Percentiles rank a stretch among this genome's conserved stretches.
phyloP scores from a whole-genome alignment of 306 rosid species.

The Lagenaria siceraria region DNA sequence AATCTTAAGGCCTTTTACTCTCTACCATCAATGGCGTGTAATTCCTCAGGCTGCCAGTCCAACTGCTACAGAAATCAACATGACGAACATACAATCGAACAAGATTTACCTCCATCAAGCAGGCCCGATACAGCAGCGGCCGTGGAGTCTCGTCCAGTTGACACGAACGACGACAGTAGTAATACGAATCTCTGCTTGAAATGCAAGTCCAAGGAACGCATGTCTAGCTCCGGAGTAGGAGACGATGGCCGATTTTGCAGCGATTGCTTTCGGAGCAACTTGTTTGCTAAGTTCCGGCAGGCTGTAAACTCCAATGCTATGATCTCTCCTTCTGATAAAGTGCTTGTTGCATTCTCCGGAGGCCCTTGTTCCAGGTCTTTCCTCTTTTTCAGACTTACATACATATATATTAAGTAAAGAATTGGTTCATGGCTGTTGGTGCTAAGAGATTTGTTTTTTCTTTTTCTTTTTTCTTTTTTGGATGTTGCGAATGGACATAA shows the following conservation, averaged over 20 bases:
- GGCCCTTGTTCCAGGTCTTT: slow-evolving; percentile 81
- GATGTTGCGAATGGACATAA: background rate
- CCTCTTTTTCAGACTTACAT: background rate
- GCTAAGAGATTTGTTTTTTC: no score
- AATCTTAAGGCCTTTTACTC: background rate
- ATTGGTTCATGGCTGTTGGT: no score
- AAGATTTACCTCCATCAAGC: background rate
- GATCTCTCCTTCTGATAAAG: slow-evolving; percentile 75
- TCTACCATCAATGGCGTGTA: slow-evolving; percentile 53
- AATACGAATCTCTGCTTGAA: slow-evolving; percentile 41
- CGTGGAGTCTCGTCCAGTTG: background rate
- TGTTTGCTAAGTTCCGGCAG: slow-evolving; percentile 71
- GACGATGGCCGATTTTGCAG: slow-evolving; percentile 58
- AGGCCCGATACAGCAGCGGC: background rate
- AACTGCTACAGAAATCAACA: slow-evolving; percentile 54
- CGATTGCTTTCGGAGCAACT: slow-evolving; percentile 62
- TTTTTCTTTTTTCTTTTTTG: background rate
- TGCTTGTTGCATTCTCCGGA: slow-evolving; percentile 91
- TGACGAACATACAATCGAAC: background rate
- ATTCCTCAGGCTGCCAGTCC: slow-evolving; percentile 54
- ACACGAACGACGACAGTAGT: background rate
- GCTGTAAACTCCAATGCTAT: slow-evolving; percentile 75
- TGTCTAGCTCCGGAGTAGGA: slow-evolving; percentile 38
- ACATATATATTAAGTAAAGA: no score
- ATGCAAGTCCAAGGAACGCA: slow-evolving; percentile 59